These are phyloP conservation scores for Xerocomellus dryophilus DNA, from an alignment of 768 basidiomycete genomes.

Conservation along the genomic window DNA sequence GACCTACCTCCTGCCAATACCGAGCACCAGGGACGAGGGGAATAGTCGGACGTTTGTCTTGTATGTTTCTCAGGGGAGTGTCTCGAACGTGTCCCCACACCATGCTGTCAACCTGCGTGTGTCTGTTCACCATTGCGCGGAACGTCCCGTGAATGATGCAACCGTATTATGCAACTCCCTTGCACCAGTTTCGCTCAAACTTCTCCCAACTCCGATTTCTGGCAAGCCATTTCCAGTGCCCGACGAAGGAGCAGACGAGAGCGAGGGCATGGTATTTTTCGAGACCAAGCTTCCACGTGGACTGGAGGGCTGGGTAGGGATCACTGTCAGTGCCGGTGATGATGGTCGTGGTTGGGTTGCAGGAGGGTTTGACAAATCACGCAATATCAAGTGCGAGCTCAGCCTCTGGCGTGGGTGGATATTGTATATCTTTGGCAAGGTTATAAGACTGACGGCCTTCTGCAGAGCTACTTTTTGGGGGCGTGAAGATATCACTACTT, in stretches of 20 bases:
- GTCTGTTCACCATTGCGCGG: slow-evolving; percentile 46
- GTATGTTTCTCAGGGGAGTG: slow-evolving; percentile 58
- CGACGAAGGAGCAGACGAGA: slow-evolving; percentile 68
- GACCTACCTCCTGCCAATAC: slow-evolving; percentile 51
- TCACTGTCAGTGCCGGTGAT: slow-evolving; percentile 47
- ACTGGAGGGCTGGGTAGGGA: slow-evolving; percentile 45
- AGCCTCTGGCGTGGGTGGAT: slow-evolving; percentile 42
- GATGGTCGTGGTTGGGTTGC: slow-evolving; percentile 61
- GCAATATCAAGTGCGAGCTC: slow-evolving; percentile 32
- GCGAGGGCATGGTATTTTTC: slow-evolving; percentile 67
- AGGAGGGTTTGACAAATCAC: slow-evolving; percentile 46
- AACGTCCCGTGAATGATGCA: slow-evolving; percentile 21
- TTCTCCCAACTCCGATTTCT: slow-evolving; percentile 59
- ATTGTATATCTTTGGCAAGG: not conserved
- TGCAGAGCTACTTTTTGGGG: slow-evolving; percentile 42
- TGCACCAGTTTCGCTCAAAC: slow-evolving; percentile 48
- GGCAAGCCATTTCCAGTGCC: slow-evolving; percentile 61
- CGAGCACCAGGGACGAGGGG: not conserved
- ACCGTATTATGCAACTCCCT: slow-evolving; percentile 38
- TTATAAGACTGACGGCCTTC: slow-evolving; percentile 9
- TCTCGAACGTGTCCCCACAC: slow-evolving; percentile 51
- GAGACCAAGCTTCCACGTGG: slow-evolving; percentile 43
- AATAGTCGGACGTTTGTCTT: slow-evolving; percentile 43
- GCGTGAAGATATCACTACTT: slow-evolving; percentile 33
- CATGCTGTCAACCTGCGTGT: slow-evolving; percentile 43